Percentiles rank a stretch among this genome's conserved stretches.
phyloP scores from a whole-genome alignment of 768 basidiomycete genomes.

The Mycena chlorophos region DNA sequence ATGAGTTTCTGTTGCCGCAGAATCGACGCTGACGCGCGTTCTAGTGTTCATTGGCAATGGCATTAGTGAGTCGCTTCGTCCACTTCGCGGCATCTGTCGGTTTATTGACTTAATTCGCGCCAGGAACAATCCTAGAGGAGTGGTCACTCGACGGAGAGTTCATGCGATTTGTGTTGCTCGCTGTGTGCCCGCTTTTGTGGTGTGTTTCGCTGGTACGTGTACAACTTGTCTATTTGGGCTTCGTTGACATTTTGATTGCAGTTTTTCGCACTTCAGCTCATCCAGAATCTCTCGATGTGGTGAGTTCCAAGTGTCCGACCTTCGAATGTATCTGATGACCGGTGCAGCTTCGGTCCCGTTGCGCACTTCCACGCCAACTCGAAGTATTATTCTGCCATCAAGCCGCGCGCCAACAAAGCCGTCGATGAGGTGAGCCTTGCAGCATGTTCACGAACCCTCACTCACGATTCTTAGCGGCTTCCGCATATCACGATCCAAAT shows the following conservation, averaged over 20 bases:
- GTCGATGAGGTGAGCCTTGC: too few species aligned
- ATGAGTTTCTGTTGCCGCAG: constrained; percentile 36
- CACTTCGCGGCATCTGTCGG: background rate
- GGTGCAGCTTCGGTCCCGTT: constrained; percentile 69
- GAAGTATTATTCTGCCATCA: constrained; percentile 72
- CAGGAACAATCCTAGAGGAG: constrained; percentile 59
- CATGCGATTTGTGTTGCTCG: constrained; percentile 63
- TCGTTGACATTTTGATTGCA: constrained; percentile 25
- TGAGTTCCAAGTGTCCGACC: constrained; percentile 38
- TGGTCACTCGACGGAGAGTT: constrained; percentile 60
- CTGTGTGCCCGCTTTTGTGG: constrained; percentile 63
- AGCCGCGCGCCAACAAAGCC: constrained; percentile 48
- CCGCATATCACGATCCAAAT: constrained; percentile 83
- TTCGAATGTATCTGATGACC: constrained; percentile 42
- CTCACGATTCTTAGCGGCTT: too few species aligned
- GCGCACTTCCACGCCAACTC: constrained; percentile 79
- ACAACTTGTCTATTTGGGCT: constrained; percentile 19
- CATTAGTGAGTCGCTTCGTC: constrained; percentile 40
- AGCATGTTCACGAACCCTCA: too few species aligned
- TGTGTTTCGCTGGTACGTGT: constrained; percentile 66
- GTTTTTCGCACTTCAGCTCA: constrained; percentile 78
- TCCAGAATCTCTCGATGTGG: constrained; percentile 69
- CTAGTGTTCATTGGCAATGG: constrained; percentile 66
- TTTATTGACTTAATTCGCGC: background rate
- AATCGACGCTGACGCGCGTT: constrained; percentile 37